These are phyloP conservation scores for Tolypocladium inflatum DNA, from an alignment of 2,329 filamentous ascomycete genomes.

Conservation along the genomic window DNA sequence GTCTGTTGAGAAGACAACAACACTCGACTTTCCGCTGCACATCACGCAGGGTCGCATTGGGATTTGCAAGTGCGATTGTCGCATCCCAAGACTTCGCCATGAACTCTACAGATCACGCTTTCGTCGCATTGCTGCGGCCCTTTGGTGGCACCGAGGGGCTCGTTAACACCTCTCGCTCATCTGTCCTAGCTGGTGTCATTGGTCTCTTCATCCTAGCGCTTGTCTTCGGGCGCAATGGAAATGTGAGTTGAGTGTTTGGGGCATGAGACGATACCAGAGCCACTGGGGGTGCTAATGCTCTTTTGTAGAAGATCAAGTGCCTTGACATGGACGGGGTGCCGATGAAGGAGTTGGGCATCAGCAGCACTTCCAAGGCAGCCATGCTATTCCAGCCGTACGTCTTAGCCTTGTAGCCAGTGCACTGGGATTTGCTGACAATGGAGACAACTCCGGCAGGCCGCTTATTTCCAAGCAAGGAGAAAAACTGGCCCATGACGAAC, in stretches of 20 bases:
- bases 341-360: background rate
- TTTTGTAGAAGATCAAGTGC: background rate
- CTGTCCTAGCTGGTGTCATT: background rate
- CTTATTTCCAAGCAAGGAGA: background rate
- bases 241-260: background rate
- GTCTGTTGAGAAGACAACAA: background rate
- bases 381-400: background rate
- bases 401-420: too few relatives aligned
- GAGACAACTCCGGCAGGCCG: background rate
- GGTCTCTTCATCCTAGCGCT: background rate
- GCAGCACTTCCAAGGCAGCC: background rate
- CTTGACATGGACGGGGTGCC: background rate
- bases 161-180: background rate
- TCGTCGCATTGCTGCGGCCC: background rate
- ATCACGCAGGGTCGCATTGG: background rate
- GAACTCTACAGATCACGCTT: background rate
- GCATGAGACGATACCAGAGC: background rate
- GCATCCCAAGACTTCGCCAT: background rate
- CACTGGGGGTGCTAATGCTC: background rate
- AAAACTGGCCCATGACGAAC: background rate
- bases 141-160: background rate
- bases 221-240: background rate
- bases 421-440: background rate
- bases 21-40: background rate
- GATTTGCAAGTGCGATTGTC: background rate